Evolutionary conservation across 345 rosid species (phyloP).

Genomic region (Aquilaria malaccensis): DNA sequence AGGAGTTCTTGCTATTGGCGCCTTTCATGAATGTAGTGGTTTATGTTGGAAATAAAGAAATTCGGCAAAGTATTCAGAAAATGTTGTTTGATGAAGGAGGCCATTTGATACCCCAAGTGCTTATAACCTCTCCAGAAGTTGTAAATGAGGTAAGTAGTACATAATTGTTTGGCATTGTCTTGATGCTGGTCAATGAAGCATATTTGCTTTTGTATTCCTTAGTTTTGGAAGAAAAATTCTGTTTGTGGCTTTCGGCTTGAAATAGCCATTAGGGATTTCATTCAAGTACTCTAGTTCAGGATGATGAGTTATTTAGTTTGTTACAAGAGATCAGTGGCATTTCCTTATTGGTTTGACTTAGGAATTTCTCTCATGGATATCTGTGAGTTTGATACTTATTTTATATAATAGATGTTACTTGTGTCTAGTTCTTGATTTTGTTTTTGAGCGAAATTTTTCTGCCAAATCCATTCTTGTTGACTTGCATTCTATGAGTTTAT

Average conservation of each 20-base stretch:
- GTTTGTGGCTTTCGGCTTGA: no score
- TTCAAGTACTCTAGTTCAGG: neutral
- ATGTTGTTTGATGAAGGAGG: constrained; percentile 8
- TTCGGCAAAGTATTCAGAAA: constrained; percentile 5
- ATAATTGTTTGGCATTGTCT: no score
- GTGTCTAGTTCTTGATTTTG: neutral
- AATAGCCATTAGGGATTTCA: neutral
- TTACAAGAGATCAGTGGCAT: neutral
- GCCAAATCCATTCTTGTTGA: neutral
- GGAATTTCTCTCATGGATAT: no score
- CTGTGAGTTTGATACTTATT: neutral
- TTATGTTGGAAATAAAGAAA: constrained; percentile 9
- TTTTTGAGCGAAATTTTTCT: neutral
- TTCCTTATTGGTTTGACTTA: no score
- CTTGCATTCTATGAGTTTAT: neutral
- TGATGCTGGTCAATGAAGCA: no score
- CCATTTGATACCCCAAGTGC: constrained; percentile 6
- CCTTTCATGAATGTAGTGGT: constrained; percentile 6
- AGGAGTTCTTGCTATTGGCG: constrained; percentile 10
- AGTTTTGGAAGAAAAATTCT: no score
- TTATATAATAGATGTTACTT: neutral
- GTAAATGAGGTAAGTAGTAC: constrained; percentile 5
- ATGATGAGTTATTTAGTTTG: neutral
- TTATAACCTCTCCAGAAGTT: constrained; percentile 4
- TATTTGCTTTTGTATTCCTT: no score